phyloP scores from a whole-genome alignment of 2,329 filamentous ascomycete species.

The Penicillium occitanis region DNA sequence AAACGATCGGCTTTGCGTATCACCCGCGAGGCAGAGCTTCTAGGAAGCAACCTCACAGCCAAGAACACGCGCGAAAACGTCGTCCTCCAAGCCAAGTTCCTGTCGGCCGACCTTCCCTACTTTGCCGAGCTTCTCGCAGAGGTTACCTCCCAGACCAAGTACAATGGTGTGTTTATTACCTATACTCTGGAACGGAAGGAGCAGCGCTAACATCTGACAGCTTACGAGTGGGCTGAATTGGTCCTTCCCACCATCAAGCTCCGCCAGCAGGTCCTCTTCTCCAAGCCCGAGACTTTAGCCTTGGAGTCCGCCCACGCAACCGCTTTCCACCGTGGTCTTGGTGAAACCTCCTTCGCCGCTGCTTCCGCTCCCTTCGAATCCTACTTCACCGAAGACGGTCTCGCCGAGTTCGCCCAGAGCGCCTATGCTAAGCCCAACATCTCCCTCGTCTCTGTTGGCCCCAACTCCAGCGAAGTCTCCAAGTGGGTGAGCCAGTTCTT shows the following conservation, averaged over 20 bases:
- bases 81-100: conserved; percentile 89
- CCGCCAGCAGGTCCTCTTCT: conserved; percentile 71
- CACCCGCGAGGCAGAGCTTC: conserved; percentile 89
- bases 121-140: conserved; percentile 94
- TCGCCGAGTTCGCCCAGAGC: conserved; percentile 72
- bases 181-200: neutral
- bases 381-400: conserved; percentile 74
- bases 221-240: conserved; percentile 87
- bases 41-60: conserved; percentile 83
- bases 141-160: conserved; percentile 85
- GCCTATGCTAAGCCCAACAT: conserved; percentile 90
- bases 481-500: conserved; percentile 97
- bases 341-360: conserved; percentile 71
- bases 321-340: conserved; percentile 92
- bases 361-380: conserved; percentile 70
- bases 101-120: conserved; percentile 93
- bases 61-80: conserved; percentile 93
- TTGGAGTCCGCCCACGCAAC: conserved; percentile 81
- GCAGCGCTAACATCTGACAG: conserved; percentile 49
- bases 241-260: conserved; percentile 73
- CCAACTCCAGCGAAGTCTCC: conserved; percentile 69
- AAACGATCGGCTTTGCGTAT: conserved; percentile 90
- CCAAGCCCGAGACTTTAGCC: conserved; percentile 66
- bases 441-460: conserved; percentile 85
- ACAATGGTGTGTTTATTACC: conserved; percentile 55